These are phyloP conservation scores for Tephrocybe sp. DNA, from an alignment of 768 basidiomycete species.

Conservation along the genomic window DNA sequence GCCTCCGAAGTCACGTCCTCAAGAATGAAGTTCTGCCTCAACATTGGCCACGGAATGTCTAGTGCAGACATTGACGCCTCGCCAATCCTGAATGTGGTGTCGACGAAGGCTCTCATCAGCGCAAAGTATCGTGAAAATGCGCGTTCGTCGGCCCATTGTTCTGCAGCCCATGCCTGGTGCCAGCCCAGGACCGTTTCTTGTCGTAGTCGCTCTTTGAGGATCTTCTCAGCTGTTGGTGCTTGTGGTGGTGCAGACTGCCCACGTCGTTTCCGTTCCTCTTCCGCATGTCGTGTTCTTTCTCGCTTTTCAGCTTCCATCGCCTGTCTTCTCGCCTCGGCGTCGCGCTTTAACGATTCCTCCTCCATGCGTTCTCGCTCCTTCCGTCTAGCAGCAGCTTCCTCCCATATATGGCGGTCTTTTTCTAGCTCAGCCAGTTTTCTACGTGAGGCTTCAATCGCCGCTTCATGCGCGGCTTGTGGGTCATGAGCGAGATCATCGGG, in stretches of 20 bases:
- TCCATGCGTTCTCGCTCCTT: conserved; percentile 41
- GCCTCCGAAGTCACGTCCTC: conserved; percentile 72
- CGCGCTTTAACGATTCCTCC: conserved; percentile 28
- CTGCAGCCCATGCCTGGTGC: conserved; percentile 56
- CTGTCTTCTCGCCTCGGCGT: conserved; percentile 22
- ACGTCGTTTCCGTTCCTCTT: conserved; percentile 19
- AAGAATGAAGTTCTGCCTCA: conserved; percentile 54
- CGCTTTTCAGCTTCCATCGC: conserved; percentile 22
- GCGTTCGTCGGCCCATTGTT: conserved; percentile 61
- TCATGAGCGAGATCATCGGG: conserved; percentile 22
- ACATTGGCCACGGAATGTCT: conserved; percentile 75
- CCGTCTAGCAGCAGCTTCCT: conserved; percentile 49
- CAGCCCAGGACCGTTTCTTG: conserved; percentile 41
- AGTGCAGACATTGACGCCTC: conserved; percentile 56
- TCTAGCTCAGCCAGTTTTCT: conserved; percentile 71
- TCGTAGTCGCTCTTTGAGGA: conserved; percentile 33
- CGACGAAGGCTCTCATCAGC: conserved; percentile 64
- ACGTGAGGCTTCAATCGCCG: conserved; percentile 60
- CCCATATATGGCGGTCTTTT: conserved; percentile 61
- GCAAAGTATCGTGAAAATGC: conserved; percentile 71
- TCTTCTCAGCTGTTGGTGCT: conserved; percentile 18
- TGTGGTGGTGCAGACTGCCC: conserved; percentile 16
- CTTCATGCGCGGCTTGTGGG: conserved; percentile 37
- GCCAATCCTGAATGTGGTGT: conserved; percentile 50
- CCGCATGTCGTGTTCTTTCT: conserved; percentile 29